Base-by-base conservation (phyloP, 2,329 filamentous ascomycete genomes). In the Aspergillus quadrilineatus region DNA sequence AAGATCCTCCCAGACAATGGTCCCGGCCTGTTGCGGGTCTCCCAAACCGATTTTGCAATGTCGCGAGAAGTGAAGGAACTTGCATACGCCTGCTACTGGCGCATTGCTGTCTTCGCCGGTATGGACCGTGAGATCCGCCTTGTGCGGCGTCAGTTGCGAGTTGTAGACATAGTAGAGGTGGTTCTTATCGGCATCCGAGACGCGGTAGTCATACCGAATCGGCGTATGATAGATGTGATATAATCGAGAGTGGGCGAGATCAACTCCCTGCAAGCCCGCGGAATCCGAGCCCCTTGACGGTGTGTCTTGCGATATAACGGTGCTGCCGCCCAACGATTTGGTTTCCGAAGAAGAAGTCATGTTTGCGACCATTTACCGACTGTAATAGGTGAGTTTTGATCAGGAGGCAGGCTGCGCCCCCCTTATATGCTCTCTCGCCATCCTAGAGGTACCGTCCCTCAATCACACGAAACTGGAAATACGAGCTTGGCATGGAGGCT, bases 91-190 rank as follows among this genome's bases (percentile, higher is more conserved):
- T 41, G 64, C 63, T 15, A 71, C 53, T 9, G 68, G 67, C 4
- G 60, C 69, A 3, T 56, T 63, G 6, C 62, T 60, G 57, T 67
- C 60, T 3, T 58, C 28, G 10, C 71, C 67, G 1, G 59, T 50
- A 58, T 75, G 70, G 49, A 74, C 60, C 1, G 69, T 72, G 6
- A 75, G 59, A 15, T 73, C 70, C 15, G 71, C 65, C 50, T 69
- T 73, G 15, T 64, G 65, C 4, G 69, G 66, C n/a, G 59, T 67
- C 22, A 67, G 57, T 6, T 53, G 15, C 4, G 69, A 72, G 36
- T 66, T 69, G 29, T 67, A 61, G n/a, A 73, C 67, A 48, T 60
- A 63, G 51, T 63, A 65, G 8, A 65, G 32, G 14, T 60, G 62
- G 15, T 30, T 51, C 17, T 69, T 64, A 36, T 60, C 51, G 17